Percentiles rank a stretch among this genome's conserved stretches.
These are phyloP conservation scores for Phytophthora colocasiae DNA, from an alignment of 352 stramenopile species.

Conservation along the genomic window DNA sequence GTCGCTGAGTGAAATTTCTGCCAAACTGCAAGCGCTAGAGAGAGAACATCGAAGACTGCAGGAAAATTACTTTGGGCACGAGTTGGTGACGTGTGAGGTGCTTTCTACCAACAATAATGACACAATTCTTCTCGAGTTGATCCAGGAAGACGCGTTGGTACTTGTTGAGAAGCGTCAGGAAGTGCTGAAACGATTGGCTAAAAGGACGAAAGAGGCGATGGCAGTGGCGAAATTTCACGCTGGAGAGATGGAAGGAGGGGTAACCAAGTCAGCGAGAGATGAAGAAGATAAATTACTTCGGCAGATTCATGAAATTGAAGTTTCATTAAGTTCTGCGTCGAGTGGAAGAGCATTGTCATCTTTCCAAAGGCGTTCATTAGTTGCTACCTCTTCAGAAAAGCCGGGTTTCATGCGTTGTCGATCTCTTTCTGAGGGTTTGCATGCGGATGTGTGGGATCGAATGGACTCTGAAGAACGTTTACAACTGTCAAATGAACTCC, in stretches of 20 bases:
- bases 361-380: background rate
- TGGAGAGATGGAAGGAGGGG: constrained; percentile 3
- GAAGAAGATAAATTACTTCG: constrained; percentile 27
- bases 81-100: constrained; percentile 37
- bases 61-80: constrained; percentile 38
- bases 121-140: constrained; percentile 32
- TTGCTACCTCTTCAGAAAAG: background rate
- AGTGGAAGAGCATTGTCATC: background rate
- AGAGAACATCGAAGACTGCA: constrained; percentile 42
- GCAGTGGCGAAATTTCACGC: constrained; percentile 28
- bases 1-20: constrained; percentile 31
- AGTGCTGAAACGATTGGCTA: constrained; percentile 26
- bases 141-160: constrained; percentile 48
- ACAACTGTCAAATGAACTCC: constrained; percentile 43
- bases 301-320: constrained; percentile 34
- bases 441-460: constrained; percentile 40
- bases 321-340: background rate
- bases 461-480: constrained; percentile 29
- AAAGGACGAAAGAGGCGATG: constrained; percentile 48
- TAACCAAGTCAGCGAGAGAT: background rate
- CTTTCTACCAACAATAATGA: constrained; percentile 6
- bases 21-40: constrained; percentile 36
- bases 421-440: constrained; percentile 38
- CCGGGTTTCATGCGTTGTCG: constrained; percentile 42
- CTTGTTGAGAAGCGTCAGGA: constrained; percentile 40